A percentile compares a stretch with the other conserved stretches of the same genome.
Evolutionary conservation across 2,329 filamentous ascomycete species (phyloP).

Genomic region (Dryadomyces quercivorus): DNA sequence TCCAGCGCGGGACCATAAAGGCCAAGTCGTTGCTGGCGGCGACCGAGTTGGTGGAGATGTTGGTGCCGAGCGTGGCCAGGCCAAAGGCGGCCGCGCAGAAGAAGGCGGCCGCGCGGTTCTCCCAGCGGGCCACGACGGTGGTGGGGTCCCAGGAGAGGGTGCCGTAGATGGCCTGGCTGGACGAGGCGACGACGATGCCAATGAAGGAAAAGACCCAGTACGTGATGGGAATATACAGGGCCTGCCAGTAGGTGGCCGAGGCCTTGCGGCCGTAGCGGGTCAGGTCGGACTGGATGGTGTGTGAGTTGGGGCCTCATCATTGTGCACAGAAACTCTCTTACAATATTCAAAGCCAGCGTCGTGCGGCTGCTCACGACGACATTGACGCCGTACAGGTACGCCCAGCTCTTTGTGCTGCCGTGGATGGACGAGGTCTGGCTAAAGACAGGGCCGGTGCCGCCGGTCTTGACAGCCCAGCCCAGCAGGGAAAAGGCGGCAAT

Average conservation of each 20-base stretch:
- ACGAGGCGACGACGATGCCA: constrained; percentile 28
- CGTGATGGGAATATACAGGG: constrained; percentile 26
- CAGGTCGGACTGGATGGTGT: constrained; percentile 16
- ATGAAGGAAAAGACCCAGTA: constrained; percentile 16
- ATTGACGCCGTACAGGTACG: constrained; percentile 13
- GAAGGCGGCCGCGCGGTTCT: constrained; percentile 14
- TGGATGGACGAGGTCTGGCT: neutral
- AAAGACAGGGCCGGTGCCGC: constrained; percentile 4
- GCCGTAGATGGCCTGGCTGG: constrained; percentile 29
- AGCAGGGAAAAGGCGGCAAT: constrained; percentile 23
- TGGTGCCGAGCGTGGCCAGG: constrained; percentile 12
- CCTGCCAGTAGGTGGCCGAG: constrained; percentile 27
- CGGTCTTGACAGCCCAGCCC: constrained; percentile 63
- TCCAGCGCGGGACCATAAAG: constrained; percentile 20
- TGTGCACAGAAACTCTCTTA: too few relatives aligned
- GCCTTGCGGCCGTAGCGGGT: constrained; percentile 25
- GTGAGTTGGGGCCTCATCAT: too few relatives aligned
- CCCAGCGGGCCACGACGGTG: constrained; percentile 11
- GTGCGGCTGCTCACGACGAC: constrained; percentile 34
- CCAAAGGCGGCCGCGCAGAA: constrained; percentile 13
- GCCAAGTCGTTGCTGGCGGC: constrained; percentile 25
- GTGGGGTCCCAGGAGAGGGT: constrained; percentile 15
- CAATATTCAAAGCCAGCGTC: constrained; percentile 37
- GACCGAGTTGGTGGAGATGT: constrained; percentile 20
- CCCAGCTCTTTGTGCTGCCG: constrained; percentile 2